Percentiles rank a stretch among this genome's conserved stretches.
Evolutionary conservation across 306 rosid species (phyloP).

Genomic region (Begonia loranthoides): DNA sequence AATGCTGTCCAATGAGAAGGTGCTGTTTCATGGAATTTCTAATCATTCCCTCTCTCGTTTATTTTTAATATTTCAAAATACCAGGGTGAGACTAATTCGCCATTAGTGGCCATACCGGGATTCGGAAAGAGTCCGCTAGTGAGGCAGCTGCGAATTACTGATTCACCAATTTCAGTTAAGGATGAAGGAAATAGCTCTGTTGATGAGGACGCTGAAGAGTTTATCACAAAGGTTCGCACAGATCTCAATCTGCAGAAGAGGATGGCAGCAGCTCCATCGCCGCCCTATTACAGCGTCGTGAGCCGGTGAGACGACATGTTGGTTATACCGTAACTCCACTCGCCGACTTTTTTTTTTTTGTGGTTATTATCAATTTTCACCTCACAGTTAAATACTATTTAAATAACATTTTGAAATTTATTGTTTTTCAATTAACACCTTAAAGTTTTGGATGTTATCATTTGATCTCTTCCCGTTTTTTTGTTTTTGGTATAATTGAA

Average conservation of each 20-base stretch:
- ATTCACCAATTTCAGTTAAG: constrained; percentile 49
- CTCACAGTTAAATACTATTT: too few species aligned
- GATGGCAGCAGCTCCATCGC: constrained; percentile 21
- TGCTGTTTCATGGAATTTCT: too few species aligned
- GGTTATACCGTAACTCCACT: too few species aligned
- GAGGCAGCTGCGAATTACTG: constrained; percentile 40
- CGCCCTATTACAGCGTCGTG: constrained; percentile 13
- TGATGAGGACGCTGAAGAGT: constrained; percentile 48
- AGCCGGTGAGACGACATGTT: too few species aligned
- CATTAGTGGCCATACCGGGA: constrained; percentile 47
- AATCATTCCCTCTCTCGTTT: too few species aligned
- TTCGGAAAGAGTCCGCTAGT: constrained; percentile 48
- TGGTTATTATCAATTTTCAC: too few species aligned
- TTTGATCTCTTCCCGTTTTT: too few species aligned
- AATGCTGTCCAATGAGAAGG: constrained; percentile 21
- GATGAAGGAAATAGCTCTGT: constrained; percentile 40
- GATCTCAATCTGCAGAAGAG: constrained; percentile 32
- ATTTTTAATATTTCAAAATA: too few species aligned
- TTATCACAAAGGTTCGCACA: constrained; percentile 38
- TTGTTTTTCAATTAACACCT: too few species aligned
- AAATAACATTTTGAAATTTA: too few species aligned
- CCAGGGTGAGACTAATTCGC: constrained; percentile 28
- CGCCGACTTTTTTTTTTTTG: too few species aligned
- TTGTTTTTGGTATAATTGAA: background rate
- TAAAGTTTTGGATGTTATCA: too few species aligned